phyloP scores from a whole-genome alignment of 2,329 filamentous ascomycete species.

The Xylaria sp. region DNA sequence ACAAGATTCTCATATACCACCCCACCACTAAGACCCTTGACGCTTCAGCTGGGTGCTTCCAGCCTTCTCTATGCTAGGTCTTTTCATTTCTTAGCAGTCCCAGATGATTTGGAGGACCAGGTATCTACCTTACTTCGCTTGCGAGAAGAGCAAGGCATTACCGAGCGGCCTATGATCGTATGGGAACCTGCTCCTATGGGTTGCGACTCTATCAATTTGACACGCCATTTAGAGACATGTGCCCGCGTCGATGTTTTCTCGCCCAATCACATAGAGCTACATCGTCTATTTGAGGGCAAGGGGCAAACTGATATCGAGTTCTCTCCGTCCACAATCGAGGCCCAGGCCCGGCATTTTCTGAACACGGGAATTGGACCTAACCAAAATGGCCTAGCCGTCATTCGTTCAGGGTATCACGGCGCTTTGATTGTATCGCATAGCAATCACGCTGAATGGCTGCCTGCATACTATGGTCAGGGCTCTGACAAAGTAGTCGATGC shows the following conservation, averaged over 20 bases:
- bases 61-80: constrained; percentile 11
- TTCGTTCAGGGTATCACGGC: constrained; percentile 32
- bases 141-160: constrained; percentile 23
- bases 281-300: constrained; percentile 22
- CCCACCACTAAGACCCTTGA: constrained; percentile 19
- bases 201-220: constrained; percentile 9
- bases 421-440: constrained; percentile 7
- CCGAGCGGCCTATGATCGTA: constrained; percentile 19
- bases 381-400: constrained; percentile 3
- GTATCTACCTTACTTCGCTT: constrained; percentile 24
- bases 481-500: constrained; percentile 14
- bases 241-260: constrained; percentile 29
- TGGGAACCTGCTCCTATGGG: constrained; percentile 33
- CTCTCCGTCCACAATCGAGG: constrained; percentile 10
- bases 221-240: constrained; percentile 11
- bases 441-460: constrained; percentile 19
- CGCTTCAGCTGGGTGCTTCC: constrained; percentile 7
- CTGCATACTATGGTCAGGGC: constrained; percentile 25
- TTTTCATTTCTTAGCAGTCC: constrained; percentile 30
- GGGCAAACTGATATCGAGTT: constrained; percentile 14
- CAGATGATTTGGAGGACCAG: constrained; percentile 18
- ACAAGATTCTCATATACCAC: constrained; percentile 29
- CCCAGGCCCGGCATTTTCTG: constrained; percentile 17
- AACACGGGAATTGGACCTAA: constrained; percentile 14
- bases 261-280: constrained; percentile 28